A percentile compares a stretch with the other conserved stretches of the same genome.
Evolutionary conservation across 257 asterid species (phyloP).

Genomic region (Rauvolfia tetraphylla): DNA sequence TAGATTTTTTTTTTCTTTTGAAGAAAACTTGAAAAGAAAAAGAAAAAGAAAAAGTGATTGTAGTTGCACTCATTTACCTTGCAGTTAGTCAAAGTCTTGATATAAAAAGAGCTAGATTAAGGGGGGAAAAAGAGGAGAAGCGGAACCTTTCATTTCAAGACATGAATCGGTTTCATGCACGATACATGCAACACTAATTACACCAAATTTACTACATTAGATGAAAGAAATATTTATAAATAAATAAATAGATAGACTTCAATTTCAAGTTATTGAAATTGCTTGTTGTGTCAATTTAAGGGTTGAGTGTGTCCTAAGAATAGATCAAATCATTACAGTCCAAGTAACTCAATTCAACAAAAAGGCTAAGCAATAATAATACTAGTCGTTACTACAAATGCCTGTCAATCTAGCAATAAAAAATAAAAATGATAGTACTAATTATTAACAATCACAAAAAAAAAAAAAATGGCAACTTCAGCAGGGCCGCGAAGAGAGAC

Average conservation of each 20-base stretch:
- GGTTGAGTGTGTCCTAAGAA: conserved; percentile 13
- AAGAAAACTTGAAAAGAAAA: neutral
- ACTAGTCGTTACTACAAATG: neutral
- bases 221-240: neutral
- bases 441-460: too few species aligned
- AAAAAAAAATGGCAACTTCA: too few species aligned
- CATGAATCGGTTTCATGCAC: neutral
- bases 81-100: too few species aligned
- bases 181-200: neutral
- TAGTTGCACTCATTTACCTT: too few species aligned
- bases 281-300: conserved; percentile 9
- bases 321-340: conserved; percentile 16
- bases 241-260: conserved; percentile 11
- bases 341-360: neutral
- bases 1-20: neutral
- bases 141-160: neutral
- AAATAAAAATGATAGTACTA: too few species aligned
- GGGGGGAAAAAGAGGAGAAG: neutral
- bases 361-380: too few species aligned
- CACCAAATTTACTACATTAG: neutral
- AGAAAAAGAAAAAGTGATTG: too few species aligned
- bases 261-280: conserved; percentile 10
- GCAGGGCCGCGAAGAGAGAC: too few species aligned
- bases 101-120: too few species aligned
- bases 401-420: neutral